Percentiles rank a stretch among this genome's conserved stretches.
These are phyloP conservation scores for Aspergillus bridgeri DNA, from an alignment of 495 filamentous ascomycete genomes.

Conservation along the genomic window DNA sequence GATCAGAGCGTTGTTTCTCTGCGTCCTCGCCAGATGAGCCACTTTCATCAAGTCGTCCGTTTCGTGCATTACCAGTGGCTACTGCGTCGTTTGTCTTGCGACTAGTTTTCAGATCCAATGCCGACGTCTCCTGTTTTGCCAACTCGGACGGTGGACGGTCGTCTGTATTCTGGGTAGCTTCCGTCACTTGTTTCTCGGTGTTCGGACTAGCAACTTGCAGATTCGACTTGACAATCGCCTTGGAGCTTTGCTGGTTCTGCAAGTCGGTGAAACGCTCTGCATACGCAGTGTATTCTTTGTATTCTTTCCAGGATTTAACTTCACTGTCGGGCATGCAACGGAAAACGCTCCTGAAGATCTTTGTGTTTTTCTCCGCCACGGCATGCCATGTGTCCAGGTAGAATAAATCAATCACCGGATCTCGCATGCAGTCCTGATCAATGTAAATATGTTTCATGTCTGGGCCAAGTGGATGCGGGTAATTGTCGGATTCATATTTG, in stretches of 20 bases:
- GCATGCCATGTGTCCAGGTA: constrained; percentile 83
- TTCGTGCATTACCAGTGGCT: constrained; percentile 15
- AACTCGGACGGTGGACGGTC: constrained; percentile 25
- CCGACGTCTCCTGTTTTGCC: constrained; percentile 27
- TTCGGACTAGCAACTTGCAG: constrained; percentile 18
- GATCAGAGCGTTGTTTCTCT: constrained; percentile 33
- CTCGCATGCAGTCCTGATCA: constrained; percentile 68
- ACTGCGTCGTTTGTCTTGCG: constrained; percentile 28
- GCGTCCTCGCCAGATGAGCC: constrained; percentile 24
- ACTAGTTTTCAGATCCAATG: constrained; percentile 44
- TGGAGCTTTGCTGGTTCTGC: constrained; percentile 50
- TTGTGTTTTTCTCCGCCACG: constrained; percentile 93
- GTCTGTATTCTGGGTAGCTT: constrained; percentile 8
- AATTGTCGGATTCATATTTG: constrained; percentile 39
- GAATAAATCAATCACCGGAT: constrained; percentile 80
- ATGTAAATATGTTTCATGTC: constrained; percentile 65
- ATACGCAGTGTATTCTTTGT: constrained; percentile 82
- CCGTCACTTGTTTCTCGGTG: constrained; percentile 18
- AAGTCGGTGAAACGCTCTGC: constrained; percentile 73
- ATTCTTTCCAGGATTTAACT: constrained; percentile 90
- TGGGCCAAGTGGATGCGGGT: constrained; percentile 55
- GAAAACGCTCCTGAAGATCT: constrained; percentile 88
- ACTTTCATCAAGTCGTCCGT: constrained; percentile 22
- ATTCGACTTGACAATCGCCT: constrained; percentile 25
- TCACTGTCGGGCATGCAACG: constrained; percentile 95